Conservation (phyloP, 2,329 filamentous ascomycete species). For the Sclerotiophoma versabilis region DNA sequence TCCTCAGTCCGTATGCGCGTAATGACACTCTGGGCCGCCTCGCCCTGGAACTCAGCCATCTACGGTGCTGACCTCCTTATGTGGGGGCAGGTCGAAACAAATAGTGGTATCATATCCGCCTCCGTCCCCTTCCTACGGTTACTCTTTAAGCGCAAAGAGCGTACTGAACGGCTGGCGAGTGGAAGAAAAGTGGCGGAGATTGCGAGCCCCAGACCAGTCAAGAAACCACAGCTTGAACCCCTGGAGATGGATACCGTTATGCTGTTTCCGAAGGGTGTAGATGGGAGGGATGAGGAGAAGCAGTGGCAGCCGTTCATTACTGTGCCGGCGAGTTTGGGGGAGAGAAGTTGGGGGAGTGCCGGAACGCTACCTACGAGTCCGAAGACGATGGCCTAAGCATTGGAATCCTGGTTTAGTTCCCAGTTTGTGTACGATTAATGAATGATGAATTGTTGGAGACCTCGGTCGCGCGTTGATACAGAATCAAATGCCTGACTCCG, state of each 20-base stretch:
- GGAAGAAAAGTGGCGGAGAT: conserved; percentile 20
- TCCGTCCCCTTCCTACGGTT: conserved; percentile 55
- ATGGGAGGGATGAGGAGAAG: conserved; percentile 18
- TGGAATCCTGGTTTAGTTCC: neutral
- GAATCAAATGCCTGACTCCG: neutral
- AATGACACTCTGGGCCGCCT: conserved; percentile 45
- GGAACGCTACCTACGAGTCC: conserved; percentile 22
- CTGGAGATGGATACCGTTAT: conserved; percentile 31
- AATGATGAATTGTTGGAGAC: neutral
- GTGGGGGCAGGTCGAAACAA: conserved; percentile 59
- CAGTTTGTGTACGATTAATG: neutral
- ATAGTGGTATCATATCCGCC: conserved; percentile 56
- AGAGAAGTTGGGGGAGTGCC: conserved; percentile 29
- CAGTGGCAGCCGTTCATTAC: conserved; percentile 47
- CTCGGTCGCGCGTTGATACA: neutral
- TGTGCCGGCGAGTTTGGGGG: conserved; percentile 40
- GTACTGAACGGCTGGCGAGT: conserved; percentile 15
- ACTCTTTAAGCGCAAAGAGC: conserved; percentile 44
- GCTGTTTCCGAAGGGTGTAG: conserved; percentile 17
- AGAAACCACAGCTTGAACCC: conserved; percentile 23
- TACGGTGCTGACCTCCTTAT: conserved; percentile 48
- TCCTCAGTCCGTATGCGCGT: conserved; percentile 48
- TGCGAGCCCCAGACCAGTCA: conserved; percentile 22
- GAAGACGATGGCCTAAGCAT: conserved; percentile 2
- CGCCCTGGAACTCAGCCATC: conserved; percentile 43